These are phyloP conservation scores for Macroventuria anomochaeta DNA, from an alignment of 2,329 filamentous ascomycete species.

Conservation along the genomic window DNA sequence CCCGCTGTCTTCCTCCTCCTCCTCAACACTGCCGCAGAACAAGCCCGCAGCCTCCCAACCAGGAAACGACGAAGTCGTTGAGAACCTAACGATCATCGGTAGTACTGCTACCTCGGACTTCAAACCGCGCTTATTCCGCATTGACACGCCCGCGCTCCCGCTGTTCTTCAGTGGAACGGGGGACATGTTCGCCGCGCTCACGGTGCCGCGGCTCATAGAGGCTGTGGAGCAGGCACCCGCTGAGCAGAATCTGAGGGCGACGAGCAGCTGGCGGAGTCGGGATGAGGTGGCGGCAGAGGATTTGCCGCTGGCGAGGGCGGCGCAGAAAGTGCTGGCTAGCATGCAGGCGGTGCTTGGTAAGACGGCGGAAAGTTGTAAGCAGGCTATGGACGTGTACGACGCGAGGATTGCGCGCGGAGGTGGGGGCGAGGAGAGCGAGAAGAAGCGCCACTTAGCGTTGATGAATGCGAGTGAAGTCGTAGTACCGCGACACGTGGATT, in stretches of 20 bases:
- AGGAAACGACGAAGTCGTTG: slow-evolving; percentile 19
- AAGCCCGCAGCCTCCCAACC: not conserved
- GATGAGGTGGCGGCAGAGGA: slow-evolving; percentile 73
- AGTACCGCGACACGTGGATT: slow-evolving; percentile 73
- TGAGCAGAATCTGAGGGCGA: slow-evolving; percentile 56
- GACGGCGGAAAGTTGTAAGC: slow-evolving; percentile 70
- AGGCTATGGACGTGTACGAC: slow-evolving; percentile 62
- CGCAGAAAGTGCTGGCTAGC: slow-evolving; percentile 85
- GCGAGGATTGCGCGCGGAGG: slow-evolving; percentile 55
- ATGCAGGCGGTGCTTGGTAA: slow-evolving; percentile 85
- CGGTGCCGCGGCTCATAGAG: slow-evolving; percentile 85
- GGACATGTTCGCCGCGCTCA: slow-evolving; percentile 96
- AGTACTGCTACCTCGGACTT: slow-evolving; percentile 72
- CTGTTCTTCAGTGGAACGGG: slow-evolving; percentile 96
- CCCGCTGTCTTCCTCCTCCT: slow-evolving; percentile 2
- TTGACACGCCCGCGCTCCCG: slow-evolving; percentile 85
- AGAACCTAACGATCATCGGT: slow-evolving; percentile 73
- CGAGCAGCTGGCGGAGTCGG: slow-evolving; percentile 74
- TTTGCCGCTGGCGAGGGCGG: slow-evolving; percentile 81
- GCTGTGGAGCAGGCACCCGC: slow-evolving; percentile 63
- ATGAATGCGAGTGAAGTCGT: slow-evolving; percentile 90
- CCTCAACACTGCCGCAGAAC: not conserved
- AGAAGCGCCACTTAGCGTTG: slow-evolving; percentile 69
- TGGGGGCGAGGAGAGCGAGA: slow-evolving; percentile 56
- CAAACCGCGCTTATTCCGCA: slow-evolving; percentile 81